Base-by-base conservation (phyloP, 805 yeast genomes). In the Ogataea populi-albae region DNA sequence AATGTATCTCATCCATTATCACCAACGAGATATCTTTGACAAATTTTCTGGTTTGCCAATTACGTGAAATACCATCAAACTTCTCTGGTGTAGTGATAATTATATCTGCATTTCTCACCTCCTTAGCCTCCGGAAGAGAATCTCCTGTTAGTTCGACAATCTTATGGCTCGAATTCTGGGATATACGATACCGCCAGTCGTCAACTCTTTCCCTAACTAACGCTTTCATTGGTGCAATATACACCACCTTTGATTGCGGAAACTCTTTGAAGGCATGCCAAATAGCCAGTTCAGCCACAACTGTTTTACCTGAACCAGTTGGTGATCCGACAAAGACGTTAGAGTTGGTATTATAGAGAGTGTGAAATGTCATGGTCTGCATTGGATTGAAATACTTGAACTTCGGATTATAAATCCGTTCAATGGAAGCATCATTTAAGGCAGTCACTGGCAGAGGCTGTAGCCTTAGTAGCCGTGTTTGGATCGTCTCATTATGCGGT, bases 251-350 rank as follows among this genome's bases (percentile, higher is more conserved):
- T 2, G 86, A 77, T 8, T 80, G 77, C 0, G 97, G 96, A 39
- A 71, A 79, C 30, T 84, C 82, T 30, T 73, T 76, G 57, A 91
- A 84, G 1, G 98, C 97, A 57, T 88, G 91, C 97, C 98, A 93
- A 11, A 93, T 86, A 0, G 98, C 98, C 37, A 93, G 62, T 55
- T 93, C 99, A 0, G 98, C 96, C 19, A 94, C 98, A 22, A 93
- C 83, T 0, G 98, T 93, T 60, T 93, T 93, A 48, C 99, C 99
- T 0, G 97, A 91, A 17, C 98, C 98, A 2, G 98, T 93, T 3
- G 99, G 99, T 0, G 98, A 88, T 7, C 99, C 99, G 29, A 93
- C 86, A 59, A 93, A 85, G 0, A 83, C 89, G 56, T 84, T 85
- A 2, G 82, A 73, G 43, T 83, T 76, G 1, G 82, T 65, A 58